phyloP scores from a whole-genome alignment of 75 land plant species.

The Sequoiadendron giganteum region DNA sequence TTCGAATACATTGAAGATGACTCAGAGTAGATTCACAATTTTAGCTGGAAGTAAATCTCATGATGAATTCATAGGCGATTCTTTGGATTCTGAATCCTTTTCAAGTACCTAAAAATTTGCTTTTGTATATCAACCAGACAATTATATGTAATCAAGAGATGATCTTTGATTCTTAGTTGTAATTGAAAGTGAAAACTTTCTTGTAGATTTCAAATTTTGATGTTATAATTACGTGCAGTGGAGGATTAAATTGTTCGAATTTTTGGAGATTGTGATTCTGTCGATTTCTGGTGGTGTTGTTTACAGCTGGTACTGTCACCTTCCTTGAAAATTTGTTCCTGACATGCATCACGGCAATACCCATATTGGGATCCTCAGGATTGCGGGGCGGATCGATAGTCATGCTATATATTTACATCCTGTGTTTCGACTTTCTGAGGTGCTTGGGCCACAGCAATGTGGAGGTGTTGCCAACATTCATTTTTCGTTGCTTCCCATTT shows the following conservation, averaged over 20 bases:
- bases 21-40: background rate
- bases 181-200: background rate
- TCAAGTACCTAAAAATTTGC: too few species aligned
- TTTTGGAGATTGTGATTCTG: too few species aligned
- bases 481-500: slow-evolving; percentile 55
- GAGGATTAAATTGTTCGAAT: background rate
- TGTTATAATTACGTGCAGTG: background rate
- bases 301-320: slow-evolving; percentile 71
- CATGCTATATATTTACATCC: slow-evolving; percentile 50
- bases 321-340: slow-evolving; percentile 68
- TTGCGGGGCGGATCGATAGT: slow-evolving; percentile 62
- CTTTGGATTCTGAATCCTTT: background rate
- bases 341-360: slow-evolving; percentile 39
- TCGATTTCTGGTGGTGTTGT: background rate
- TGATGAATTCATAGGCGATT: background rate
- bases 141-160: too few species aligned
- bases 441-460: slow-evolving; percentile 75
- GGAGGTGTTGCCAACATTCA: slow-evolving; percentile 52
- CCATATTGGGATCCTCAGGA: slow-evolving; percentile 45
- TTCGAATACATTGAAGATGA: background rate
- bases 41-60: background rate
- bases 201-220: background rate
- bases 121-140: too few species aligned
- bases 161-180: background rate
- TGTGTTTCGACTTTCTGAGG: slow-evolving; percentile 77